phyloP scores from a whole-genome alignment of 2,329 filamentous ascomycete species.

The Chalara sp. region DNA sequence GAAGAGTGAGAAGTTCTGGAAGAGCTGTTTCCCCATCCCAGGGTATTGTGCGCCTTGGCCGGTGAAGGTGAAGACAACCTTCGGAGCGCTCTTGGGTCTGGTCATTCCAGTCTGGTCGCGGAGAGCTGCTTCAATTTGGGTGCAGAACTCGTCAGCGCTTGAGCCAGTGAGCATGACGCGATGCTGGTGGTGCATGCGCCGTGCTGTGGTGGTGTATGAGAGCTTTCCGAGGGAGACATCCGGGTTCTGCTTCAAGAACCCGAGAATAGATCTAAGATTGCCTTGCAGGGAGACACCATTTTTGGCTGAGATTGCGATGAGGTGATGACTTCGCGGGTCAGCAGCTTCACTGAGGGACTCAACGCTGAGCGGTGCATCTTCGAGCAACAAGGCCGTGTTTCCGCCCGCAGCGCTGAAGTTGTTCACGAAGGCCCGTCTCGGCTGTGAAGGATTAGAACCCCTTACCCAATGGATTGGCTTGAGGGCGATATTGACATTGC shows the following conservation, averaged over 20 bases:
- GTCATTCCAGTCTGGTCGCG: neutral
- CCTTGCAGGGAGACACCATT: constrained; percentile 5
- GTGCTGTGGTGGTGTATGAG: constrained; percentile 22
- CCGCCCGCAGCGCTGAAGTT: constrained; percentile 36
- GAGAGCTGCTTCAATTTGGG: neutral
- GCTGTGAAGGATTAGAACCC: constrained; percentile 28
- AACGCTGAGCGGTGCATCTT: constrained; percentile 11
- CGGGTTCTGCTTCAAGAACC: constrained; percentile 3
- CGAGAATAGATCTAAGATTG: constrained; percentile 2
- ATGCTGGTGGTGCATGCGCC: constrained; percentile 51
- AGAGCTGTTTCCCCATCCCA: constrained; percentile 7
- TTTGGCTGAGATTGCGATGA: constrained; percentile 7
- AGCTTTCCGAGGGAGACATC: constrained; percentile 6
- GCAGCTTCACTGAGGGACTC: neutral
- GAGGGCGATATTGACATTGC: constrained; percentile 17
- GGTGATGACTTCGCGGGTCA: constrained; percentile 5
- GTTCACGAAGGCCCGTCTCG: constrained; percentile 35
- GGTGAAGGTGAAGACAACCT: constrained; percentile 22
- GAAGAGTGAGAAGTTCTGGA: constrained; percentile 5
- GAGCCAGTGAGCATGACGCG: constrained; percentile 40
- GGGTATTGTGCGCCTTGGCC: constrained; percentile 9
- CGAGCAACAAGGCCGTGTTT: constrained; percentile 16
- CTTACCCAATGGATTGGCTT: constrained; percentile 13
- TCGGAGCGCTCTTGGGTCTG: constrained; percentile 17
- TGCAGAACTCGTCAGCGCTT: constrained; percentile 26